Conservation (phyloP, 2,329 filamentous ascomycete species). For the Sordariomycetes sp. region DNA sequence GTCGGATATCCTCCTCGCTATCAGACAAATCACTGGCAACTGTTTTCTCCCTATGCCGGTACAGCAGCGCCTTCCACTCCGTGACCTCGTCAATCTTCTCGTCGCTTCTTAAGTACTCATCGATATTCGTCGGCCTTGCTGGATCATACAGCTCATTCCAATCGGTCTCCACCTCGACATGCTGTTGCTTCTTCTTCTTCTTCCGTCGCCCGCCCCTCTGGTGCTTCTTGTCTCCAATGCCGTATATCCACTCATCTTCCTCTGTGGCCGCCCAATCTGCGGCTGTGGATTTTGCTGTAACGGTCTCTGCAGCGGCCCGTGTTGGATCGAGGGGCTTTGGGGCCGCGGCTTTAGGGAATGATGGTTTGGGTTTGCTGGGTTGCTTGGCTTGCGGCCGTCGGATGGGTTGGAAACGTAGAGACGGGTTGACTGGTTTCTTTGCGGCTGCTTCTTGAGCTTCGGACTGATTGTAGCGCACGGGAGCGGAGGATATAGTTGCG, state of each 20-base stretch:
- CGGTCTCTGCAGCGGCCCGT: constrained; percentile 22
- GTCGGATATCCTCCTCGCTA: constrained; percentile 22
- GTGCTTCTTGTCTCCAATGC: constrained; percentile 53
- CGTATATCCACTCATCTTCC: constrained; percentile 75
- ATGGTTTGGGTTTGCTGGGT: constrained; percentile 50
- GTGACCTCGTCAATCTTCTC: constrained; percentile 71
- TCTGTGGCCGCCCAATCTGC: constrained; percentile 72
- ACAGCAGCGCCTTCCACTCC: constrained; percentile 79
- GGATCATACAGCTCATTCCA: constrained; percentile 94
- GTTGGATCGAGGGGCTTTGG: constrained; percentile 14
- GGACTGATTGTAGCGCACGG: constrained; percentile 59
- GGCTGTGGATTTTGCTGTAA: constrained; percentile 53
- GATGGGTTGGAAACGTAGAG: constrained; percentile 80
- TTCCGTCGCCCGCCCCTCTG: constrained; percentile 73
- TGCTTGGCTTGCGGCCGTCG: constrained; percentile 60
- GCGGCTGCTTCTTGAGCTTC: constrained; percentile 33
- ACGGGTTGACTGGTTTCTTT: constrained; percentile 52
- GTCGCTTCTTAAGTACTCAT: constrained; percentile 76
- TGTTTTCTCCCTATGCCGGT: constrained; percentile 52
- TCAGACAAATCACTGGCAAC: constrained; percentile 27
- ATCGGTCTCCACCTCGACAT: constrained; percentile 53
- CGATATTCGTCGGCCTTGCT: constrained; percentile 69
- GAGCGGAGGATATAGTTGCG: constrained; percentile 68
- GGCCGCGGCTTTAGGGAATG: constrained; percentile 37
- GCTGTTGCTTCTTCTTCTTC: constrained; percentile 60